phyloP scores from a whole-genome alignment of 768 basidiomycete genomes.

The Kwoniella sp. region DNA sequence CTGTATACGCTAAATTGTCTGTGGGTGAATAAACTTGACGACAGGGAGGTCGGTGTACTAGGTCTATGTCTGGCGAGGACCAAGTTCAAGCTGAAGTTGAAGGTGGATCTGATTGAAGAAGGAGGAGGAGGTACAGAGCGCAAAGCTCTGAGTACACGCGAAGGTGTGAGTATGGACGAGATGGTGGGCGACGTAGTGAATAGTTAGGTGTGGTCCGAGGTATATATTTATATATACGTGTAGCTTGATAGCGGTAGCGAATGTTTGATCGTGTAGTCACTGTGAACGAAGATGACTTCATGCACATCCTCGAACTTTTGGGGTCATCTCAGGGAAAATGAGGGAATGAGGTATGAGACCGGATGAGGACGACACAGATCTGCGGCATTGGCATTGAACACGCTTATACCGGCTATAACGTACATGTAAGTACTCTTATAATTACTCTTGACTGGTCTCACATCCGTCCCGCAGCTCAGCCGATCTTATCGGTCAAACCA shows the following conservation, averaged over 20 bases:
- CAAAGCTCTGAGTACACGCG: conserved; percentile 14
- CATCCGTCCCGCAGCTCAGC: not conserved
- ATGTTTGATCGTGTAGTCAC: too few relatives aligned
- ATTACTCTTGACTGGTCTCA: too few relatives aligned
- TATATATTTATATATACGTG: not conserved
- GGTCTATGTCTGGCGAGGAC: too few relatives aligned
- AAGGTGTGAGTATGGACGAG: conserved; percentile 6
- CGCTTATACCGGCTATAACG: not conserved
- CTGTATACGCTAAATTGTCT: conserved; percentile 7
- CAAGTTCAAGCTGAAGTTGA: not conserved
- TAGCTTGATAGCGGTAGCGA: too few relatives aligned
- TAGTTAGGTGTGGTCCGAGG: not conserved
- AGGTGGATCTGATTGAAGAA: not conserved
- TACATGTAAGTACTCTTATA: too few relatives aligned
- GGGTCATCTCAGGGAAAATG: not conserved
- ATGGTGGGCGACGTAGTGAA: conserved; percentile 7
- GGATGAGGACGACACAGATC: not conserved
- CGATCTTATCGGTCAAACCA: not conserved
- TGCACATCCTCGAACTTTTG: not conserved
- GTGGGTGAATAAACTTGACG: not conserved
- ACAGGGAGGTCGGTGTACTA: too few relatives aligned
- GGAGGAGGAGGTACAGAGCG: conserved; percentile 9
- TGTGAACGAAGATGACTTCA: not conserved
- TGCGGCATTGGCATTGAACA: not conserved
- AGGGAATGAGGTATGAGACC: not conserved